Evolutionary conservation across 805 yeast genomes (phyloP).

Genomic region (Pichia occidentalis): DNA sequence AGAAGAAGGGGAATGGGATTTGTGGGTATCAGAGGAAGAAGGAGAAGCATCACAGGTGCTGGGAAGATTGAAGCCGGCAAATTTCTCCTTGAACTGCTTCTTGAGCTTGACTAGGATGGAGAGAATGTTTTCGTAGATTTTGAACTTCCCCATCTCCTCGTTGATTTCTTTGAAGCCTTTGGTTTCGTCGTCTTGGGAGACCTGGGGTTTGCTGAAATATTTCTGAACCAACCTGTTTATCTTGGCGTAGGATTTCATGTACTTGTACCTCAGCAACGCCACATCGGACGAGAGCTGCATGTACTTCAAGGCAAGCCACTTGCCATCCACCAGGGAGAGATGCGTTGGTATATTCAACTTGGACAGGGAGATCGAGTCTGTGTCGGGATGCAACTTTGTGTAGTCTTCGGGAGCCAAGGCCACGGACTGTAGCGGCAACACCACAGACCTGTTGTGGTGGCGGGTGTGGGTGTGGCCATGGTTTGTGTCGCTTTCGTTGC

Average conservation of each 20-base stretch:
- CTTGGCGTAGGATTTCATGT: slow-evolving; percentile 21
- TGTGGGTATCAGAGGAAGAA: too few relatives aligned
- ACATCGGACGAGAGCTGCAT: slow-evolving; percentile 23
- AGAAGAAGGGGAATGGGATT: too few relatives aligned
- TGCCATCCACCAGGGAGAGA: slow-evolving; percentile 1
- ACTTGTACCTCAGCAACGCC: slow-evolving; percentile 24
- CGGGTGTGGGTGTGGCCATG: too few relatives aligned
- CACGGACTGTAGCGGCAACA: slow-evolving; percentile 10
- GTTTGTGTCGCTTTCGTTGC: too few relatives aligned
- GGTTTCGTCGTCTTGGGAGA: slow-evolving; percentile 21
- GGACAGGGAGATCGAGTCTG: slow-evolving; percentile 1
- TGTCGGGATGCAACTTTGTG: slow-evolving; percentile 2
- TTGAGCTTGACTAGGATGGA: slow-evolving; percentile 14
- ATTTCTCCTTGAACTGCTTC: slow-evolving; percentile 16
- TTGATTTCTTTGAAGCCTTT: slow-evolving; percentile 22
- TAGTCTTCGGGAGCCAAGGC: slow-evolving; percentile 7
- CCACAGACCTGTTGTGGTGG: too few relatives aligned
- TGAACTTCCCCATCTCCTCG: slow-evolving; percentile 21
- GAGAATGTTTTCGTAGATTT: slow-evolving; percentile 20
- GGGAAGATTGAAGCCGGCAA: background rate
- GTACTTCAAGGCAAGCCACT: slow-evolving; percentile 22
- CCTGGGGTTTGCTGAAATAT: slow-evolving; percentile 22
- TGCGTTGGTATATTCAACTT: slow-evolving; percentile 10
- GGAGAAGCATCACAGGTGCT: background rate
- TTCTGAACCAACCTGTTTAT: slow-evolving; percentile 23